phyloP scores from a whole-genome alignment of 495 filamentous ascomycete genomes.

The Penicillium paxilli region DNA sequence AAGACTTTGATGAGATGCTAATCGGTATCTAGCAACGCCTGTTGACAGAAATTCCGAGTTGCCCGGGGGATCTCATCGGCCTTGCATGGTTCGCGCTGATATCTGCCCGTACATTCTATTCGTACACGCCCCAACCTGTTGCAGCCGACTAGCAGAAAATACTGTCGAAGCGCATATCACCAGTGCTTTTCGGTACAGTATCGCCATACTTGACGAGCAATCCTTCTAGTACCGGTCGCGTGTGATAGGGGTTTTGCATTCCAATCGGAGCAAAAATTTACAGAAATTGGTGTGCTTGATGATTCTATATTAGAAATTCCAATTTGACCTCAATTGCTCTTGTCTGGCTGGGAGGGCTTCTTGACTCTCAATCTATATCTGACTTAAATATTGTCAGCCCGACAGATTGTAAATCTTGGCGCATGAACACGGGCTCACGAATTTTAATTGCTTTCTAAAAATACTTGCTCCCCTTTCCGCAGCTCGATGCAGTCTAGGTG shows the following conservation, averaged over 20 bases:
- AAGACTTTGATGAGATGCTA: not conserved
- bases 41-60: constrained; percentile 7
- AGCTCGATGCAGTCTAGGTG: not conserved
- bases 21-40: constrained; percentile 14
- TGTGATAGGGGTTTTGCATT: too few relatives aligned
- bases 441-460: not conserved
- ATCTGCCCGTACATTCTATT: constrained; percentile 17
- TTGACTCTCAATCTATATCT: too few relatives aligned
- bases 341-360: too few relatives aligned
- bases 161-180: not conserved
- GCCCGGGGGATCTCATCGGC: constrained; percentile 11
- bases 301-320: too few relatives aligned
- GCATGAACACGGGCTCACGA: not conserved
- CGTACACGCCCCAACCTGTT: not conserved
- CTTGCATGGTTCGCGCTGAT: constrained; percentile 19
- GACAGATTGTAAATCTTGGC: too few relatives aligned
- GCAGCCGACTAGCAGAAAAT: not conserved
- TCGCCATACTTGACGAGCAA: too few relatives aligned
- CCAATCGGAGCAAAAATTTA: too few relatives aligned
- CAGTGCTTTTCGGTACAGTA: not conserved
- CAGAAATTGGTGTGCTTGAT: too few relatives aligned
- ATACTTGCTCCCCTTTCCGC: too few relatives aligned
- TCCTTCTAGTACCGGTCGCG: too few relatives aligned
- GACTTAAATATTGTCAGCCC: too few relatives aligned
- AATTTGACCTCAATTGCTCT: too few relatives aligned